Percentiles rank a stretch among this genome's conserved stretches.
phyloP scores from a whole-genome alignment of 2,329 filamentous ascomycete species.

The Ophiognomonia clavigignenti-juglandacearum region DNA sequence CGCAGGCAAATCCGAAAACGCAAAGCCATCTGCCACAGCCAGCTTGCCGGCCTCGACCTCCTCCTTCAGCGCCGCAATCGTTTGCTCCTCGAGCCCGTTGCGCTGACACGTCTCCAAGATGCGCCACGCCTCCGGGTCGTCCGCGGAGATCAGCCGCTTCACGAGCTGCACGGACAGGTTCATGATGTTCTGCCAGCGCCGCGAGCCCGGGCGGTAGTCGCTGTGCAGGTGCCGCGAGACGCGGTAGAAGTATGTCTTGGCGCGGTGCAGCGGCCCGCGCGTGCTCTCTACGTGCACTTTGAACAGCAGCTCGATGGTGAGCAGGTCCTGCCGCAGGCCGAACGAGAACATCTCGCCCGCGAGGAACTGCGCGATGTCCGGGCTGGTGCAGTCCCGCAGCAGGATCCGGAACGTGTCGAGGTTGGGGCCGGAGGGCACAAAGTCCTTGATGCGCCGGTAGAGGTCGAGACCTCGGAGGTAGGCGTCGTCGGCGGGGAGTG shows the following conservation, averaged over 20 bases:
- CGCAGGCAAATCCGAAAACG: background rate
- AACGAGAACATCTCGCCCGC: constrained; percentile 15
- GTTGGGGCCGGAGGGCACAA: constrained; percentile 9
- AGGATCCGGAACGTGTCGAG: constrained; percentile 12
- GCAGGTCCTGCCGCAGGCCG: constrained; percentile 8
- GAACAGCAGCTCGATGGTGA: constrained; percentile 10
- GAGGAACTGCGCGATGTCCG: constrained; percentile 15
- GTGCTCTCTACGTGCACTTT: constrained; percentile 14
- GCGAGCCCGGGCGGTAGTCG: background rate
- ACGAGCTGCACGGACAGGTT: constrained; percentile 13
- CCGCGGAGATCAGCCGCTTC: constrained; percentile 11
- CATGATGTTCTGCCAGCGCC: constrained; percentile 10
- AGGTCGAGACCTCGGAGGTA: constrained; percentile 13
- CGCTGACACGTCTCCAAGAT: constrained; percentile 11
- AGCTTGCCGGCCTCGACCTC: constrained; percentile 12
- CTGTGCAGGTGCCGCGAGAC: constrained; percentile 6
- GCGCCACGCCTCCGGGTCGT: constrained; percentile 16
- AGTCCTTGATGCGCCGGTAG: constrained; percentile 13
- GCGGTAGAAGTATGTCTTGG: constrained; percentile 12
- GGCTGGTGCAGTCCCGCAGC: constrained; percentile 12
- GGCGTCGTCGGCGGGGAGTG: constrained; percentile 1
- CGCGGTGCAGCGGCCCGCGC: constrained; percentile 8
- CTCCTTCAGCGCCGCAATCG: constrained; percentile 9
- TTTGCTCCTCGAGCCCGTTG: constrained; percentile 10
- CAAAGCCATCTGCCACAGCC: background rate